These are phyloP conservation scores for Floccularia luteovirens DNA, from an alignment of 768 basidiomycete species.

Conservation along the genomic window DNA sequence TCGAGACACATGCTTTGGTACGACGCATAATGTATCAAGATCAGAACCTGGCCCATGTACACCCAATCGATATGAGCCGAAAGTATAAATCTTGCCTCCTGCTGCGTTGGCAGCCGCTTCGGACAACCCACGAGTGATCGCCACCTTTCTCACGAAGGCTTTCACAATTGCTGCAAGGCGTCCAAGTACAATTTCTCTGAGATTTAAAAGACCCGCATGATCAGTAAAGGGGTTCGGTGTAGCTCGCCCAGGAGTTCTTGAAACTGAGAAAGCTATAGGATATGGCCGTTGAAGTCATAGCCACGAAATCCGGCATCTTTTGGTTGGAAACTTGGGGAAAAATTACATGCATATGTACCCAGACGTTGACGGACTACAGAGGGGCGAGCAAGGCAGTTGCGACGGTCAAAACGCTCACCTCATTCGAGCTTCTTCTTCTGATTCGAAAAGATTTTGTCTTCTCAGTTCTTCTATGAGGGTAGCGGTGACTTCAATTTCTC, in stretches of 20 bases:
- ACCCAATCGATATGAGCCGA: conserved; percentile 95
- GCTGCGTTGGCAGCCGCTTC: conserved; percentile 83
- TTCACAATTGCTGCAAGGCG: conserved; percentile 85
- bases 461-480: conserved; percentile 90
- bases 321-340: too few species aligned
- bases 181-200: conserved; percentile 89
- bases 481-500: conserved; percentile 76
- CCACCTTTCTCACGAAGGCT: conserved; percentile 84
- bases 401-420: too few species aligned
- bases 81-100: conserved; percentile 98
- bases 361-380: too few species aligned
- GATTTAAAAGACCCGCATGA: conserved; percentile 1
- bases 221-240: neutral
- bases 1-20: conserved; percentile 90
- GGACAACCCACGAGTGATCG: conserved; percentile 73
- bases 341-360: too few species aligned
- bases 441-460: conserved; percentile 83
- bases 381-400: too few species aligned
- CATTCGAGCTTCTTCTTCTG: conserved; percentile 77
- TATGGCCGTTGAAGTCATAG: too few species aligned
- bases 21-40: conserved; percentile 98
- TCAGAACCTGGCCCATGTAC: conserved; percentile 95
- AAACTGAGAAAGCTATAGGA: too few species aligned
- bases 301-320: too few species aligned
- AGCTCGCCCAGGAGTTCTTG: neutral